A percentile compares a stretch with the other conserved stretches of the same genome.
phyloP scores from a whole-genome alignment of 768 basidiomycete species.

The Trametes elegans region DNA sequence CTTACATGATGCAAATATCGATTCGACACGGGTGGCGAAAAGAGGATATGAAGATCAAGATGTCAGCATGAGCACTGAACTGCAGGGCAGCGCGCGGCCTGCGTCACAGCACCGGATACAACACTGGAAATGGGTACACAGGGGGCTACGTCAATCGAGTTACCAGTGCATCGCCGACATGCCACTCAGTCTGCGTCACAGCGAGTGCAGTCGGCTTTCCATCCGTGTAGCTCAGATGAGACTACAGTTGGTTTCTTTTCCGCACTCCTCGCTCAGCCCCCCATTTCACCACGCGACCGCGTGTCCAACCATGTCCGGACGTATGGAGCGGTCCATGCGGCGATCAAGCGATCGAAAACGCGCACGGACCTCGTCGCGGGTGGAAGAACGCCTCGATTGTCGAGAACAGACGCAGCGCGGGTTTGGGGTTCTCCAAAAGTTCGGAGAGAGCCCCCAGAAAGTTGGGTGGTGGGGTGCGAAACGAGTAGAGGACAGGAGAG shows the following conservation, averaged over 20 bases:
- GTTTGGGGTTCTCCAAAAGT: conserved; percentile 92
- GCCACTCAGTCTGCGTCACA: conserved; percentile 69
- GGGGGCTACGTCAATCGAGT: conserved; percentile 60
- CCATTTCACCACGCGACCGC: conserved; percentile 93
- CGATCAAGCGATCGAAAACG: conserved; percentile 95
- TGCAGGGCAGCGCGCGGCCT: conserved; percentile 31
- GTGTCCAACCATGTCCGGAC: conserved; percentile 80
- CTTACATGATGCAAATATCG: conserved; percentile 45
- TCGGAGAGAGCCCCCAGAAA: conserved; percentile 99
- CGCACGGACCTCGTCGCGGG: conserved; percentile 72
- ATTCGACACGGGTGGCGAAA: not conserved
- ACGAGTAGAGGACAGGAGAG: conserved; percentile 81
- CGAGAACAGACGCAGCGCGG: conserved; percentile 77
- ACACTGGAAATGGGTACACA: conserved; percentile 43
- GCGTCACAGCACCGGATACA: conserved; percentile 23
- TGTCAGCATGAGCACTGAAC: conserved; percentile 55
- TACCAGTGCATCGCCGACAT: conserved; percentile 61
- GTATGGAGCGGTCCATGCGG: conserved; percentile 70
- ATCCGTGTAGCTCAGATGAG: conserved; percentile 32
- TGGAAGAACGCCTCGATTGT: conserved; percentile 83
- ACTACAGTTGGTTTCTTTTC: conserved; percentile 41
- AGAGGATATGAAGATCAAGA: conserved; percentile 57
- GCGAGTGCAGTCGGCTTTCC: conserved; percentile 50
- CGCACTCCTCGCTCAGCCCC: conserved; percentile 97
- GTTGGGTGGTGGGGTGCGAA: conserved; percentile 90